These are phyloP conservation scores for Colletotrichum sp. DNA, from an alignment of 2,329 filamentous ascomycete genomes.

Conservation along the genomic window DNA sequence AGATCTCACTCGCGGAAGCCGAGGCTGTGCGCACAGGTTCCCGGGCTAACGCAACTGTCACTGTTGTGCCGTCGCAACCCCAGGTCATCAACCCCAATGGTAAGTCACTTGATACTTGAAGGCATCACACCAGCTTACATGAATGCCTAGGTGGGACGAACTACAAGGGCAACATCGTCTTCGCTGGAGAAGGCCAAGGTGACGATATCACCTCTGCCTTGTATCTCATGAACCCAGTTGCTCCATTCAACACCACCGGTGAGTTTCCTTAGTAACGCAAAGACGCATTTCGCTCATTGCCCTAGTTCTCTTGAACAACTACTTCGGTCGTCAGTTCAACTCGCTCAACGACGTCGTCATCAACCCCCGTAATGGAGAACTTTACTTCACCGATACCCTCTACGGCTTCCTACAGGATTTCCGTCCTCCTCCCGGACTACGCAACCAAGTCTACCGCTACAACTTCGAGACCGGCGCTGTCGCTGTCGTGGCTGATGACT, in stretches of 20 bases:
- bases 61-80: constrained; percentile 48
- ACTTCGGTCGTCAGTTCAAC: constrained; percentile 63
- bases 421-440: constrained; percentile 55
- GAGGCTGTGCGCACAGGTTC: constrained; percentile 40
- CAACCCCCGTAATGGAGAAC: constrained; percentile 56
- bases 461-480: constrained; percentile 55
- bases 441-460: constrained; percentile 64
- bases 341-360: constrained; percentile 64
- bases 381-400: constrained; percentile 69
- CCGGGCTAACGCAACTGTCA: constrained; percentile 43
- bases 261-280: not conserved
- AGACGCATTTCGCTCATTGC: accelerated
- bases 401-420: constrained; percentile 67
- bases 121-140: not conserved
- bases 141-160: constrained; percentile 49
- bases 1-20: constrained; percentile 52
- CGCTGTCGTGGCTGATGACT: constrained; percentile 62
- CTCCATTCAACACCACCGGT: constrained; percentile 57
- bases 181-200: constrained; percentile 56
- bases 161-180: constrained; percentile 54
- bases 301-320: constrained; percentile 61
- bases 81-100: constrained; percentile 57
- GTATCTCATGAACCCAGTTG: constrained; percentile 46
- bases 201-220: constrained; percentile 41
- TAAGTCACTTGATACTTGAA: constrained; percentile 21